Percentiles rank a stretch among this genome's conserved stretches.
These are phyloP conservation scores for Skeletonema potamos DNA, from an alignment of 108 stramenopile genomes.

Conservation along the genomic window DNA sequence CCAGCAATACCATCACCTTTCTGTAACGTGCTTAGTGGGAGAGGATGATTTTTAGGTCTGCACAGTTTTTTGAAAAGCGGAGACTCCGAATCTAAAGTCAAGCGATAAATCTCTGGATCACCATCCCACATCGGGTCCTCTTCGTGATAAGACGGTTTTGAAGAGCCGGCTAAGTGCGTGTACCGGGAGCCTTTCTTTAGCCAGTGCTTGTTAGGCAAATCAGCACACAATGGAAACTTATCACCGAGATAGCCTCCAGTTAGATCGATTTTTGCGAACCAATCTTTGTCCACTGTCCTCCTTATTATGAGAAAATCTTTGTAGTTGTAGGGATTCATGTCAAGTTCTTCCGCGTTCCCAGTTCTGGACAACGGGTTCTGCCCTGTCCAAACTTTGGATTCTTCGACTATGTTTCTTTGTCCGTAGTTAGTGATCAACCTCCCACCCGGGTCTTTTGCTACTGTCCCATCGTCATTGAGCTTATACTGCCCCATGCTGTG, in stretches of 20 bases:
- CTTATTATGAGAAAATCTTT: constrained; percentile 47
- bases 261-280: constrained; percentile 44
- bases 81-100: background rate
- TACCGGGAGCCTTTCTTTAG: constrained; percentile 34
- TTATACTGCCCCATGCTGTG: constrained; percentile 52
- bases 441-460: constrained; percentile 33
- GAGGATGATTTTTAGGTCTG: background rate
- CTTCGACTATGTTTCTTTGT: constrained; percentile 43
- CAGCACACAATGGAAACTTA: constrained; percentile 48
- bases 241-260: constrained; percentile 33
- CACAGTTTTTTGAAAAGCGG: constrained; percentile 29
- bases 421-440: constrained; percentile 44
- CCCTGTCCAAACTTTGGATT: constrained; percentile 59
- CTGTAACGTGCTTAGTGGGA: constrained; percentile 3
- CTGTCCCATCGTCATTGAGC: constrained; percentile 55
- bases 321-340: constrained; percentile 7
- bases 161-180: too few species aligned
- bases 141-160: too few species aligned
- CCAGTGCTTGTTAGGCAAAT: constrained; percentile 39
- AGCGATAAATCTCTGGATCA: too few species aligned
- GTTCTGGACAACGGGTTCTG: constrained; percentile 12
- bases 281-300: constrained; percentile 17
- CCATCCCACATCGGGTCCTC: too few species aligned
- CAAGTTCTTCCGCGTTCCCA: constrained; percentile 47
- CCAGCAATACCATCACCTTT: constrained; percentile 13